These are phyloP conservation scores for Platismatia glauca DNA, from an alignment of 495 filamentous ascomycete genomes.

Conservation along the genomic window DNA sequence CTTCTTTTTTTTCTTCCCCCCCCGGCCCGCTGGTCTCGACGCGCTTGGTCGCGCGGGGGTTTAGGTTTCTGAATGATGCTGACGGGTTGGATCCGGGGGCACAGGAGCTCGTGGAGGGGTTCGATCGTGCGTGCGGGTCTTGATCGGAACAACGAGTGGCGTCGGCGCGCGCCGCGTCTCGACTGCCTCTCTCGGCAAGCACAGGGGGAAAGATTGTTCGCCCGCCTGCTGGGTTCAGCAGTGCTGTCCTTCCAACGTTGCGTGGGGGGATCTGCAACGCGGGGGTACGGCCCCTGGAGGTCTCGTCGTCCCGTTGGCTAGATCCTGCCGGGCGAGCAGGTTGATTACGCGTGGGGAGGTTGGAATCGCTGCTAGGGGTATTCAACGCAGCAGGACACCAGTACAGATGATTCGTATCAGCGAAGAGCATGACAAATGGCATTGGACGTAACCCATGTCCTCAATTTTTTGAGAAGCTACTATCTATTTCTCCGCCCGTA, in stretches of 20 bases:
- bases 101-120: conserved; percentile 8
- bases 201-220: no score
- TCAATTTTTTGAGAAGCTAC: neutral
- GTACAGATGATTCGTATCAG: neutral
- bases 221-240: no score
- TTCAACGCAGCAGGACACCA: neutral
- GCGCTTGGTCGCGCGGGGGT: no score
- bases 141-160: no score
- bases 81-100: no score
- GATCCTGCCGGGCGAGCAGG: neutral
- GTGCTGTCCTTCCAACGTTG: no score
- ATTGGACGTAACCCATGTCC: neutral
- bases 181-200: neutral
- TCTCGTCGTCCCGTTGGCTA: neutral
- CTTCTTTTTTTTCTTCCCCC: no score
- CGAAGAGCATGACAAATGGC: neutral
- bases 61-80: neutral
- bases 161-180: neutral
- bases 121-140: neutral
- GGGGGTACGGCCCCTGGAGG: neutral
- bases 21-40: no score
- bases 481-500: no score
- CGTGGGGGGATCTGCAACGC: no score
- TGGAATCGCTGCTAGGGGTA: neutral
- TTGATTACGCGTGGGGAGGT: neutral